These are phyloP conservation scores for Ustilago crameri DNA, from an alignment of 1,284 basidiomycete genomes.

Conservation along the genomic window DNA sequence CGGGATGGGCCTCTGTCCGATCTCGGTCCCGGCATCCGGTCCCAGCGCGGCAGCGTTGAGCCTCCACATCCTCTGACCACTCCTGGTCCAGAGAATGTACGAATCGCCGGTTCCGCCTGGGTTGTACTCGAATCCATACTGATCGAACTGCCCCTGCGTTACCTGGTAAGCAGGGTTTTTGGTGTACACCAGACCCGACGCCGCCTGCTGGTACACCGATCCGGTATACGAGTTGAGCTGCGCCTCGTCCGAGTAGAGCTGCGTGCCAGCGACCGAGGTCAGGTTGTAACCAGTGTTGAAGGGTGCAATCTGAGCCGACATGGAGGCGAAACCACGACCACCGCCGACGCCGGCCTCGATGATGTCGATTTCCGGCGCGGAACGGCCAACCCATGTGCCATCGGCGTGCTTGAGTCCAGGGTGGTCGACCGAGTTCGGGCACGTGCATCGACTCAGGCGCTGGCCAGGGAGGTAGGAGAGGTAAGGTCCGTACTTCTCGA, in stretches of 20 bases:
- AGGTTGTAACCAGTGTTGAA: slow-evolving; percentile 68
- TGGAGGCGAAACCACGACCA: slow-evolving; percentile 52
- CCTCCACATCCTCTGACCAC: slow-evolving; percentile 62
- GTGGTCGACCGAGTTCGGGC: slow-evolving; percentile 55
- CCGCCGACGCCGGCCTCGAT: slow-evolving; percentile 73
- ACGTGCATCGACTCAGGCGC: slow-evolving; percentile 62
- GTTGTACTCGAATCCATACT: slow-evolving; percentile 75
- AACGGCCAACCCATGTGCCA: slow-evolving; percentile 70
- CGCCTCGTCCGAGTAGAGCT: slow-evolving; percentile 35
- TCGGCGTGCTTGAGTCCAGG: slow-evolving; percentile 60
- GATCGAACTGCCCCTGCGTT: slow-evolving; percentile 34
- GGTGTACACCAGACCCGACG: slow-evolving; percentile 60
- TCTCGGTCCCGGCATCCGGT: slow-evolving; percentile 76
- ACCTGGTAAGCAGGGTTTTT: slow-evolving; percentile 52
- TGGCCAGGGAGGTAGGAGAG: slow-evolving; percentile 63
- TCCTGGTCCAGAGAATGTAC: slow-evolving; percentile 56
- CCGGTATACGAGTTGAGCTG: slow-evolving; percentile 61
- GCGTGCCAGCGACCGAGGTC: slow-evolving; percentile 58
- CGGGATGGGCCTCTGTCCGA: slow-evolving; percentile 79
- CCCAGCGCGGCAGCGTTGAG: slow-evolving; percentile 78
- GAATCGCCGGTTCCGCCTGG: slow-evolving; percentile 36
- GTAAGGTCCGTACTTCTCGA: slow-evolving; percentile 52
- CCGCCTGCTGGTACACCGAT: slow-evolving; percentile 63
- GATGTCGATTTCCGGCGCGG: slow-evolving; percentile 86
- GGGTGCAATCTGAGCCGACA: slow-evolving; percentile 62